phyloP scores from a whole-genome alignment of 805 yeast genomes.

The Candida maltosa region DNA sequence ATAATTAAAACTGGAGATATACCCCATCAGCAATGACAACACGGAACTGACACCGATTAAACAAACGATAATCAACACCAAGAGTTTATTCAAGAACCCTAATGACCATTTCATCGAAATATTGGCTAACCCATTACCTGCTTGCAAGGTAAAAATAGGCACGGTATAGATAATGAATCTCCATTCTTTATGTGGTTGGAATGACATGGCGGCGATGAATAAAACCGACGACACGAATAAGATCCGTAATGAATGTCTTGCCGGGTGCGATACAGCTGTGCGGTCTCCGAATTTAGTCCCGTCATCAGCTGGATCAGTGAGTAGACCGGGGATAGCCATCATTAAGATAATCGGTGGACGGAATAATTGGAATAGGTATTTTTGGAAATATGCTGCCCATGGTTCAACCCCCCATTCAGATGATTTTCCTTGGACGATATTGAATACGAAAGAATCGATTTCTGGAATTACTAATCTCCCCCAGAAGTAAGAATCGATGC shows the following conservation, averaged over 20 bases:
- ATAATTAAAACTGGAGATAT: slow-evolving; percentile 70
- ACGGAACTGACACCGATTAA: slow-evolving; percentile 27
- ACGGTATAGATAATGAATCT: slow-evolving; percentile 76
- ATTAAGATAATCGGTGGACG: slow-evolving; percentile 45
- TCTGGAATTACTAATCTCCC: slow-evolving; percentile 62
- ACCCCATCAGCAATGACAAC: slow-evolving; percentile 50
- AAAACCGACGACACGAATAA: slow-evolving; percentile 49
- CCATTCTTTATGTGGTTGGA: slow-evolving; percentile 94
- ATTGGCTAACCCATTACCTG: slow-evolving; percentile 56
- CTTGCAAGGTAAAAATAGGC: slow-evolving; percentile 64
- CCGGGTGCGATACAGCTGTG: slow-evolving; percentile 22
- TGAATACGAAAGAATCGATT: slow-evolving; percentile 65
- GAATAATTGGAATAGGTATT: slow-evolving; percentile 38
- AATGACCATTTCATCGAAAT: slow-evolving; percentile 16
- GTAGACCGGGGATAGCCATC: slow-evolving; percentile 30
- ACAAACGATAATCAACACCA: slow-evolving; percentile 22
- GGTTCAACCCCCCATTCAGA: slow-evolving; percentile 87
- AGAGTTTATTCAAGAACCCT: slow-evolving; percentile 22
- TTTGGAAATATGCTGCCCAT: slow-evolving; percentile 58
- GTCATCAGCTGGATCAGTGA: slow-evolving; percentile 44
- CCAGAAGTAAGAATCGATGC: slow-evolving; percentile 82
- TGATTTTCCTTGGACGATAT: slow-evolving; percentile 73
- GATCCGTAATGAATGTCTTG: slow-evolving; percentile 38
- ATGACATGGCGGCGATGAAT: slow-evolving; percentile 63
- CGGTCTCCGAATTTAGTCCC: slow-evolving; percentile 5